Base-by-base conservation (phyloP, 108 stramenopile species). In the Cyclostephanos invisitatus region DNA sequence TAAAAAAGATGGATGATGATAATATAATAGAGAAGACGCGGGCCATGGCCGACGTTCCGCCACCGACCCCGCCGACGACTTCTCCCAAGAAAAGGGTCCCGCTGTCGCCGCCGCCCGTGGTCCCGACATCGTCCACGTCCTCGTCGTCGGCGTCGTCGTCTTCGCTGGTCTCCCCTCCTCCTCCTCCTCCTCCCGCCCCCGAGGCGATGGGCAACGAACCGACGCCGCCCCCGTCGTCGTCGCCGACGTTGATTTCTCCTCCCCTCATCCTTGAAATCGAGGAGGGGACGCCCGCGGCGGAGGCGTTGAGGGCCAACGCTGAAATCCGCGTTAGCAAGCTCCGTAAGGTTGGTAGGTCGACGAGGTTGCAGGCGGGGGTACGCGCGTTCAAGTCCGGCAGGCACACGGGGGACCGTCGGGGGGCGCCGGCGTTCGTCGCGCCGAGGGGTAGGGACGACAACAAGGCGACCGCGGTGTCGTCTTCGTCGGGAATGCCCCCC, bases 251-350 rank as follows among this genome's bases (percentile, higher is more conserved):
- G 11, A 29, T 62, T 25, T 59, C 73, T 14, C 50, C 72, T 20
- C 76, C 68, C 29, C 55, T 77, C 44, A 40, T 77, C 18, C 51
- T 77, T 3, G 82, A 78, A 69, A 89, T 91, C 75, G 85, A 84
- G 22, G 89, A 91, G 10, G 87, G 85, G 38, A 91, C 89, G 14
- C 90, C 90, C 14, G 93, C 93, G 35, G 91, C 89, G 0, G 89
- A 83, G 50, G 93, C 93, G 6, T 80, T 94, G 24, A 66, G 83
- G 29, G 93, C 90, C 28, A 91, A 91, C 62, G 87, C 90, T 12
- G 66, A 79, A 38, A 75, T 94, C 14, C 77, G 80, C 58, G 91
- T 94, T 4, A 70, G 77, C n/a, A 82, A 73, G 48, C 75, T 90
- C 17, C 81, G 83, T 44, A 94, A 94, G 65, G 80, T 70, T 20